These are phyloP conservation scores for Xylaria sp. DNA, from an alignment of 2,329 filamentous ascomycete species.

Conservation along the genomic window DNA sequence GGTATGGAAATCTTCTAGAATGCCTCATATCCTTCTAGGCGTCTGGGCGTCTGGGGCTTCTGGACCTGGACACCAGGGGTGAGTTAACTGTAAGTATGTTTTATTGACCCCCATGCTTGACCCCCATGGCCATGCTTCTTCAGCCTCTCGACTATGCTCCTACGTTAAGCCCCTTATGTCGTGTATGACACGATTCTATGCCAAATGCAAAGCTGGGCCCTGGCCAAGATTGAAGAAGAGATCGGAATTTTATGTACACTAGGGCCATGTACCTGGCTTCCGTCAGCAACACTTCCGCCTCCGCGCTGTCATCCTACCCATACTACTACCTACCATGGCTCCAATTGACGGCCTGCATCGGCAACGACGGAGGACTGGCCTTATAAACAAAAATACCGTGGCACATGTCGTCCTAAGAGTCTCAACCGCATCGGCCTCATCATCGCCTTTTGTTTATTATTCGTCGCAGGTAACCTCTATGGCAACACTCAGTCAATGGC, in stretches of 20 bases:
- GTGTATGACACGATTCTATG: slow-evolving; percentile 32
- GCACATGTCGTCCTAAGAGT: not conserved
- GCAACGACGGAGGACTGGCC: slow-evolving; percentile 1
- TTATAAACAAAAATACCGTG: not conserved
- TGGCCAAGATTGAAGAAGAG: not conserved
- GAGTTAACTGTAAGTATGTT: not conserved
- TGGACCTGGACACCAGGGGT: not conserved
- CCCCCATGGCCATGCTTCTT: slow-evolving; percentile 17
- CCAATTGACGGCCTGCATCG: slow-evolving; percentile 1
- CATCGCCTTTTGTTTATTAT: not conserved
- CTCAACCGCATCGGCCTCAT: not conserved
- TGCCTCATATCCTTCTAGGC: not conserved
- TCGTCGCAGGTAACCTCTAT: not conserved
- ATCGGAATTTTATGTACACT: not conserved
- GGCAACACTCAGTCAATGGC: not conserved
- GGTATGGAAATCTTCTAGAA: slow-evolving; percentile 28
- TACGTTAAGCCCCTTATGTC: not conserved
- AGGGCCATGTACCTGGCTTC: not conserved
- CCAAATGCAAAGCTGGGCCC: slow-evolving; percentile 9
- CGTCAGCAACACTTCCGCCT: not conserved
- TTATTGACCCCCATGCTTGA: slow-evolving; percentile 23
- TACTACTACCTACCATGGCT: not conserved
- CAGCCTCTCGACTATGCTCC: slow-evolving; percentile 31
- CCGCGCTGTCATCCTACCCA: not conserved
- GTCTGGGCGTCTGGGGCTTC: not conserved